Evolutionary conservation across 2,329 filamentous ascomycete genomes (phyloP).

Genomic region (Metarhizium sp.): DNA sequence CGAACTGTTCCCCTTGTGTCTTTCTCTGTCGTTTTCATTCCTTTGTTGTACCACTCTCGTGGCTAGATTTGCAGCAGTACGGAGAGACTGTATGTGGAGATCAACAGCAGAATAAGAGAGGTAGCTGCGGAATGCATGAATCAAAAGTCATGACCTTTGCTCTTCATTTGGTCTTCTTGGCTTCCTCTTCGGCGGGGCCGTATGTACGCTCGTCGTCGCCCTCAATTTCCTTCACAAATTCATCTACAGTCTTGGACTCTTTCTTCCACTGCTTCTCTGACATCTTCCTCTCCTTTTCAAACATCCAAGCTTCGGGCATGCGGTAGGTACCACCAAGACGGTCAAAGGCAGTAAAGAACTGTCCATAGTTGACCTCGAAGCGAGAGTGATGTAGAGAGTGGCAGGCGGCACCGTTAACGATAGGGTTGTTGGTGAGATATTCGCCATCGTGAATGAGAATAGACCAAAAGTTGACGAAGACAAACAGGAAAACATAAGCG

Average conservation of each 20-base stretch:
- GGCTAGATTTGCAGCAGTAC: background rate
- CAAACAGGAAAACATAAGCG: constrained; percentile 76
- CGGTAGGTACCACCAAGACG: constrained; percentile 79
- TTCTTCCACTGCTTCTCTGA: constrained; percentile 68
- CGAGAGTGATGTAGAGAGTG: constrained; percentile 64
- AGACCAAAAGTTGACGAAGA: constrained; percentile 95
- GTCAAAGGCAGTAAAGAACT: constrained; percentile 77
- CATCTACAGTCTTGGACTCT: constrained; percentile 68
- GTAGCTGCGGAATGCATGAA: background rate
- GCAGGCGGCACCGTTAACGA: constrained; percentile 91
- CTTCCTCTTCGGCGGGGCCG: constrained; percentile 12
- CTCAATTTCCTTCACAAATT: constrained; percentile 63
- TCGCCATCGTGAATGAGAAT: constrained; percentile 95
- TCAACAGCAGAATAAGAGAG: no score
- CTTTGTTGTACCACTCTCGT: background rate
- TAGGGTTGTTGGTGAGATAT: constrained; percentile 80
- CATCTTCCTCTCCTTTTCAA: constrained; percentile 80
- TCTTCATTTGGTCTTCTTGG: constrained; percentile 7
- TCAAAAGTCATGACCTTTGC: background rate
- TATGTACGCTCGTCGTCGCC: constrained; percentile 44
- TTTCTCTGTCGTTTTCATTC: background rate
- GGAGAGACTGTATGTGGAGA: background rate
- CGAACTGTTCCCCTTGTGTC: background rate
- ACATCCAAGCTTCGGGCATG: constrained; percentile 76
- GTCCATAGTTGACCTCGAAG: constrained; percentile 68